Evolutionary conservation across 1,284 basidiomycete genomes (phyloP).

Genomic region (Neotropicomus parvogracilis): DNA sequence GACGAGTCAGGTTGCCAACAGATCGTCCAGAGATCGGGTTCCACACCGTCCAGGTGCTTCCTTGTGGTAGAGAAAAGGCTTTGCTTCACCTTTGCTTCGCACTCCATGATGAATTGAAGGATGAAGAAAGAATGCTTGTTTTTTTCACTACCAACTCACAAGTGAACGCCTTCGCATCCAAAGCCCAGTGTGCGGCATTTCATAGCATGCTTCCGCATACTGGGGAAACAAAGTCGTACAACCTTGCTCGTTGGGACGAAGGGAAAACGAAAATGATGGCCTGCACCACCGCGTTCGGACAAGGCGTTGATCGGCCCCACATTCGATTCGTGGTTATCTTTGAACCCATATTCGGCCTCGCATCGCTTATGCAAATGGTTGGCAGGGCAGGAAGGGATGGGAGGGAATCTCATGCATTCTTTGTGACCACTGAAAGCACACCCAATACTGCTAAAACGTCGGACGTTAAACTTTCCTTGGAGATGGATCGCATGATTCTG

Average conservation of each 20-base stretch:
- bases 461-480: no score
- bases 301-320: background rate
- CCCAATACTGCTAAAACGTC: no score
- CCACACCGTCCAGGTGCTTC: background rate
- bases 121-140: conserved; percentile 2
- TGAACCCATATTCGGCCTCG: background rate
- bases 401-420: background rate
- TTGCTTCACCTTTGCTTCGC: background rate
- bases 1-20: background rate
- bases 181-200: background rate
- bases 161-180: background rate
- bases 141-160: no score
- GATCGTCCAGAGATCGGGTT: conserved; percentile 6
- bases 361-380: background rate
- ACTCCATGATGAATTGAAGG: background rate
- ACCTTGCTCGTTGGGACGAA: background rate
- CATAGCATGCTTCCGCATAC: background rate
- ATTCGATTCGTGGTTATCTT: conserved; percentile 3
- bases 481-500: background rate
- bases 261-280: conserved; percentile 8
- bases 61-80: background rate
- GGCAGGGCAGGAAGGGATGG: conserved; percentile 1
- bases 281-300: conserved; percentile 3
- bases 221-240: background rate
- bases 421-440: background rate